Percentiles rank a stretch among this genome's conserved stretches.
phyloP scores from a whole-genome alignment of 139 green algal genomes.

The Auxenochlorella pyrenoidosa region DNA sequence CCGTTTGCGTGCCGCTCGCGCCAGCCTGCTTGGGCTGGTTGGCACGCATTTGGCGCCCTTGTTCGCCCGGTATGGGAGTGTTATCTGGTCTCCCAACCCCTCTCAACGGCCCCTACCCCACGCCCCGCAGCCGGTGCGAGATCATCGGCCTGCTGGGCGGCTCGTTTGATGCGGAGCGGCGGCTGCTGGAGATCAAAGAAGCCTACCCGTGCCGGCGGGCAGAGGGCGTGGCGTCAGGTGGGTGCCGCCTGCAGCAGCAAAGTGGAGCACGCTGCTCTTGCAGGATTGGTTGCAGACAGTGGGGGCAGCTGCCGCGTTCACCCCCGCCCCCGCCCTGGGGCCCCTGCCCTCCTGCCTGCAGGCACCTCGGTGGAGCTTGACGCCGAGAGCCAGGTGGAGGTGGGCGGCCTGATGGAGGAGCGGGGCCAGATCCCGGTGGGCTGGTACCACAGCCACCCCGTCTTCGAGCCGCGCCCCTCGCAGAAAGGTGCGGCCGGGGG shows the following conservation, averaged over 20 bases:
- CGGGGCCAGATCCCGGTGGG: constrained; percentile 69
- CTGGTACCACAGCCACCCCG: constrained; percentile 88
- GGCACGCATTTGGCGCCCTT: too few relatives aligned
- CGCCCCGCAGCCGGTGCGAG: constrained; percentile 52
- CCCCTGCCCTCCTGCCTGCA: not conserved
- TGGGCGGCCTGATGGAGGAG: constrained; percentile 60
- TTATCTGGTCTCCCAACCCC: not conserved
- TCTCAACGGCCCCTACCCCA: not conserved
- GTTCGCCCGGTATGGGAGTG: too few relatives aligned
- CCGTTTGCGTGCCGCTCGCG: too few relatives aligned
- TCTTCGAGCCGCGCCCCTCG: constrained; percentile 77
- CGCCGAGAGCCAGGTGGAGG: constrained; percentile 71
- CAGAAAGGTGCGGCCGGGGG: constrained; percentile 55
- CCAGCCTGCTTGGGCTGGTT: not conserved
- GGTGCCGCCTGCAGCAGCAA: not conserved
- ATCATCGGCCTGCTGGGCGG: constrained; percentile 78
- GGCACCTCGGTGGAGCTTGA: constrained; percentile 83
- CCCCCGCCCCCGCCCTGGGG: not conserved
- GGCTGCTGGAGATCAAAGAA: constrained; percentile 46
- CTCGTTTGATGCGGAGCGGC: constrained; percentile 56
- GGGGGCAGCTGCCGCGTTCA: not conserved
- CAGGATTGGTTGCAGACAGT: not conserved
- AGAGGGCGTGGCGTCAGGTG: constrained; percentile 39
- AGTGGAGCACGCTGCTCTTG: too few relatives aligned
- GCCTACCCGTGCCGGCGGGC: constrained; percentile 69